Evolutionary conservation across 306 rosid species (phyloP), one percentile per base, ranked within the genome.

Genomic region (Quercus parvula): DNA sequence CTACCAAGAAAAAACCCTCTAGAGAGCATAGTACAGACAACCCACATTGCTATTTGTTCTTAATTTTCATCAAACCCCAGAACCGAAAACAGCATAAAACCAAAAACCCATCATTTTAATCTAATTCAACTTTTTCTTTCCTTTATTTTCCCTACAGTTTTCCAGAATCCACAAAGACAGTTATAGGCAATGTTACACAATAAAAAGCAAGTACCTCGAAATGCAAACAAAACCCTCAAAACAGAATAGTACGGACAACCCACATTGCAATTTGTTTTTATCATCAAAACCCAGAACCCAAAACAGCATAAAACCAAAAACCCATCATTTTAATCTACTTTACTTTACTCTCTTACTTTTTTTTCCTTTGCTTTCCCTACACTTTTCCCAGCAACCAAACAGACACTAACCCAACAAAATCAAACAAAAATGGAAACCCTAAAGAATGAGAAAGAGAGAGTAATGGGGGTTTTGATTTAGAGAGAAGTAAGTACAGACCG

Each of bases 401-500:
- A 19, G 3, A 33, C 17, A 4, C 13, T 4, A 55, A 13, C 25
- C 64, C 75, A 69, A 20, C 41, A 67, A 59, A 33, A 77, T 64
- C 1, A 52, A 19, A 7, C 28, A 30, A 75, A 38, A 28, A 10
- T 20, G 5, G 13, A 35, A 56, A 69, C 59, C 81, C 56, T 38
- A 11, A 20, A 27, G 12, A 58, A 22, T 35, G 75, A 74, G 33
- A 8, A 56, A 52, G 71, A 38, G 28, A 6, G 31, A 10, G 13
- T 0, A 67, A 30, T 18, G 6, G 20, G 69, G 69, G 69, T 13
- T 38, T 38, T 38, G 44, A 38, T 62, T 59, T 27, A 27, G 3
- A 62, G 66, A 3, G 10, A 1, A 17, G 58, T 19, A 38, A 38
- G 20, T 5, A 56, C 66, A 52, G 31, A 91, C 97, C 98, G 86